Base-by-base conservation (phyloP, 2,329 filamentous ascomycete genomes). In the Fusarium secorum region DNA sequence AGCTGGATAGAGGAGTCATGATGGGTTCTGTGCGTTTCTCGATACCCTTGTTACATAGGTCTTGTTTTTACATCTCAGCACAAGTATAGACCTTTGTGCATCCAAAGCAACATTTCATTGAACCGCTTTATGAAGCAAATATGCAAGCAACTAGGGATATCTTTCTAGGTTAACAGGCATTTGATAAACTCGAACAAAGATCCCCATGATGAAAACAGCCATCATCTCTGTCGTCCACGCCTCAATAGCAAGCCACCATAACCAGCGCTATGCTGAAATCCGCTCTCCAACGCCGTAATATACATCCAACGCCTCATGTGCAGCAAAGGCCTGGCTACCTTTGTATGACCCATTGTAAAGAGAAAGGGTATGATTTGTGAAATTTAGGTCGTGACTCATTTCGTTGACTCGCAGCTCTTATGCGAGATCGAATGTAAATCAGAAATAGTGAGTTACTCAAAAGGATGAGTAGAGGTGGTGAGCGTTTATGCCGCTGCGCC, bases 281-380 rank as follows among this genome's bases (percentile, higher is more conserved):
- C 49, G 33, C 44, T 57, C 56, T 70, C 51, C 60, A 71, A 72
- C 66, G 66, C 70, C 70, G 54, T 33, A 58, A 24, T 61, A 49
- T 54, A 60, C 41, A 61, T 64, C 59, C 63, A 73, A 72, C 70
- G 66, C 70, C 59, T 55, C 51, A 26, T 55, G 53, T 60, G 52
- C 38, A 60, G 28, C 22, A 71, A 55, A 51, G 57, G 45, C 32
- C 32, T 39, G 38, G 2, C 15, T 36, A 26, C 53, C 52, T 52
- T 28, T 36, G 44, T 53, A 39, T 39, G 28, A 35, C 45, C 33
- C 55, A n/a, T 51, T 49, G 39, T 24, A 26, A 39, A 45, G 52
- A 46, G 32, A 52, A 64, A 30, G 45, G 35, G 30, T 59, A 45
- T 46, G 44, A 58, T 49, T 63, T 49, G 42, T 60, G 35, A 53